Evolutionary conservation across 371 early-diverging fungal species (phyloP).

Genomic region (Mucor racemosus): DNA sequence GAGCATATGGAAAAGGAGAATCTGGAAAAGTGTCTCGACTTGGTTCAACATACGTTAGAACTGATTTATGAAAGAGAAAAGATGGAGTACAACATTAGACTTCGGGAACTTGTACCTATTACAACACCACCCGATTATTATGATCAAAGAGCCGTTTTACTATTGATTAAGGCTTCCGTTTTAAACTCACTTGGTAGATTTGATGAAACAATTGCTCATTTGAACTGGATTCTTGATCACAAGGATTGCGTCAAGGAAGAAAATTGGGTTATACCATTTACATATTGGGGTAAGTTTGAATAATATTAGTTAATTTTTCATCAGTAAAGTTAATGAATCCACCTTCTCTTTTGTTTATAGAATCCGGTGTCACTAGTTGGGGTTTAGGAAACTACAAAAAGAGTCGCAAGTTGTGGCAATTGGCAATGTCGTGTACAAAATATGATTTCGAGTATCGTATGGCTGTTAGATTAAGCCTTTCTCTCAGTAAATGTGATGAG

Average conservation of each 20-base stretch:
- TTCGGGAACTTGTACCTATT: conserved; percentile 47
- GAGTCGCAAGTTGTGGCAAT: conserved; percentile 57
- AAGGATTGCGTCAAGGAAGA: conserved; percentile 52
- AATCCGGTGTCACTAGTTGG: conserved; percentile 67
- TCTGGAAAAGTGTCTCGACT: conserved; percentile 43
- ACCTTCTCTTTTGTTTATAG: conserved; percentile 20
- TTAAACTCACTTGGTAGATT: conserved; percentile 46
- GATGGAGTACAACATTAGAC: conserved; percentile 48
- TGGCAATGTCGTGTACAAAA: conserved; percentile 54
- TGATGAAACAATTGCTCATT: conserved; percentile 49
- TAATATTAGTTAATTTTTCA: too few species aligned
- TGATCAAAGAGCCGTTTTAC: conserved; percentile 47
- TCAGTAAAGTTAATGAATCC: too few species aligned
- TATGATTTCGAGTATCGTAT: conserved; percentile 70
- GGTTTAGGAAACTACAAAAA: conserved; percentile 50
- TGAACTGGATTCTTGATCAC: conserved; percentile 67
- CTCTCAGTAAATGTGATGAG: conserved; percentile 50
- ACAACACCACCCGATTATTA: conserved; percentile 53
- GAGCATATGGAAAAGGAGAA: conserved; percentile 54
- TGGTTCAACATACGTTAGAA: conserved; percentile 51
- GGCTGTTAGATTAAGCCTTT: conserved; percentile 52
- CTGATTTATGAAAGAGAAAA: conserved; percentile 54
- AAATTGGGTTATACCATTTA: conserved; percentile 66
- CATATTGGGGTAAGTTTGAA: conserved; percentile 62
- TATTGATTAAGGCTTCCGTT: conserved; percentile 49